phyloP scores from a whole-genome alignment of 768 basidiomycete genomes.

The Serendipita vermifera region DNA sequence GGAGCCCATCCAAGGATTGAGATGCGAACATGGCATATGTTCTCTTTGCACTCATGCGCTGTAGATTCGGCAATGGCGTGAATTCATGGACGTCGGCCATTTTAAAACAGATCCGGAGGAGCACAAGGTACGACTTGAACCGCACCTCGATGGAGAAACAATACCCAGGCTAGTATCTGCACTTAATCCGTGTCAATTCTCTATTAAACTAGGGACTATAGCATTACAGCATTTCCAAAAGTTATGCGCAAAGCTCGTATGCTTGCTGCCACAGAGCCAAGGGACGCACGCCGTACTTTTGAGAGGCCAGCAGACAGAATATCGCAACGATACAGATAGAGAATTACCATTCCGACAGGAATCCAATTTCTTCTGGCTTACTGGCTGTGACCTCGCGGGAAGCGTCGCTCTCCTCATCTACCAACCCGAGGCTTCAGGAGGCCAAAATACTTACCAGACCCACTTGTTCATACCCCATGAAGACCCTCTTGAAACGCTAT shows the following conservation, averaged over 20 bases:
- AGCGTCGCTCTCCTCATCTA: constrained; percentile 53
- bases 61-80: constrained; percentile 50
- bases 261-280: background rate
- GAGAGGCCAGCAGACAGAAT: constrained; percentile 48
- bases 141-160: no score
- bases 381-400: constrained; percentile 63
- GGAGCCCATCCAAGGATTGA: constrained; percentile 43
- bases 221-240: constrained; percentile 6
- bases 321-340: constrained; percentile 73
- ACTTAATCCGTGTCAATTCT: no score
- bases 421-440: constrained; percentile 37
- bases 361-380: constrained; percentile 80
- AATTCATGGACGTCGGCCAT: constrained; percentile 11
- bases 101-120: no score
- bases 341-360: constrained; percentile 63
- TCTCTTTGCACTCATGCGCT: constrained; percentile 52
- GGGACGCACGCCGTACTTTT: constrained; percentile 61
- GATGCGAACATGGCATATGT: constrained; percentile 59
- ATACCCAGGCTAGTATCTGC: no score
- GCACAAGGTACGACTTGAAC: no score
- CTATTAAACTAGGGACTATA: no score
- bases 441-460: constrained; percentile 33
- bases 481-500: constrained; percentile 64
- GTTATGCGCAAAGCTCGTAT: background rate
- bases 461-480: constrained; percentile 65